Evolutionary conservation across 108 stramenopile species (phyloP).

Genomic region (Cylindrotheca closterium): DNA sequence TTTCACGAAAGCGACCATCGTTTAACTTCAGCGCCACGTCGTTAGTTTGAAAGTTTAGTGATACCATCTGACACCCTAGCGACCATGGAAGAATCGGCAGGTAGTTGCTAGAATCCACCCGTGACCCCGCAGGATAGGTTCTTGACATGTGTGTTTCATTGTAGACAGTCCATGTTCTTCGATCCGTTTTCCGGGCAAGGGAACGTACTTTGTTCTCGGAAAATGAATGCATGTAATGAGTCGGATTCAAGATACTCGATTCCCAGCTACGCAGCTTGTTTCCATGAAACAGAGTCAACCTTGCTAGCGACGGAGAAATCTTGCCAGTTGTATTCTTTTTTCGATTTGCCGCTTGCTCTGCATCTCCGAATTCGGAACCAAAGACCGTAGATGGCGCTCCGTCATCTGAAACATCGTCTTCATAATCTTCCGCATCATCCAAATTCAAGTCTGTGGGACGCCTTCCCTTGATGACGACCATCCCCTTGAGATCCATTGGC

Average conservation of each 20-base stretch:
- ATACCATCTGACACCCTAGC: constrained; percentile 87
- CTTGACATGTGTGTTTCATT: constrained; percentile 84
- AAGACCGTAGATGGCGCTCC: constrained; percentile 30
- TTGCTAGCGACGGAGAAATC: constrained; percentile 60
- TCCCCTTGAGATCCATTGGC: constrained; percentile 73
- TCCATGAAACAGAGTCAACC: constrained; percentile 77
- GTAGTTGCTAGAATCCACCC: constrained; percentile 92
- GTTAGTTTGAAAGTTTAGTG: constrained; percentile 92
- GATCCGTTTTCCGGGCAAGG: constrained; percentile 32
- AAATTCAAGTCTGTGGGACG: constrained; percentile 35
- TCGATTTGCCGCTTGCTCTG: constrained; percentile 1
- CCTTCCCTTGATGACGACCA: constrained; percentile 87
- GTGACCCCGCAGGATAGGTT: constrained; percentile 85
- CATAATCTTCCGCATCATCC: constrained; percentile 38
- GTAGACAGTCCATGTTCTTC: constrained; percentile 71
- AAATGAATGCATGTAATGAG: constrained; percentile 79
- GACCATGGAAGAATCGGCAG: constrained; percentile 86
- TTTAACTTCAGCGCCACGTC: constrained; percentile 81
- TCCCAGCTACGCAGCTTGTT: constrained; percentile 49
- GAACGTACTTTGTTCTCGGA: constrained; percentile 67
- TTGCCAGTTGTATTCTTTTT: constrained; percentile 12
- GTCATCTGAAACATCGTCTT: constrained; percentile 42
- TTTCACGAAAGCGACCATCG: constrained; percentile 91
- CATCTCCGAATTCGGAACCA: constrained; percentile 1
- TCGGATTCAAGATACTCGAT: constrained; percentile 36